These are phyloP conservation scores for Massospora cicadina DNA, from an alignment of 371 early-diverging fungal species.

Conservation along the genomic window DNA sequence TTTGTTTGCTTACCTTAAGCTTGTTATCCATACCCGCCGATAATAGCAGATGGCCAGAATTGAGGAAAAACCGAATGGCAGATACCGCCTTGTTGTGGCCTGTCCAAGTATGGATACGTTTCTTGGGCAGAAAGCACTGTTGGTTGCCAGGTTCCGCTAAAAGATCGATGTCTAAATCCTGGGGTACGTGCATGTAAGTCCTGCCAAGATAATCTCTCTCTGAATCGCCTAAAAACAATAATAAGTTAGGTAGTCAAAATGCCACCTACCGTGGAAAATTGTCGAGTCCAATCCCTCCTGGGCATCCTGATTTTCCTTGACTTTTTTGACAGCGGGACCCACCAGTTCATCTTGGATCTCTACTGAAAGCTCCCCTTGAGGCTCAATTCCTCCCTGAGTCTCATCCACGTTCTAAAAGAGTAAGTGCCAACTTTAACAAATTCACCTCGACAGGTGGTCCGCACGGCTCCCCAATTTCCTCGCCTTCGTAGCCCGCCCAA, in stretches of 20 bases:
- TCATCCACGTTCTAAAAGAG: constrained; percentile 8
- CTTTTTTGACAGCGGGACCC: constrained; percentile 3
- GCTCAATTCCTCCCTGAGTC: not conserved
- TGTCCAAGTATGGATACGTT: constrained; percentile 72
- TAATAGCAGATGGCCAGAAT: constrained; percentile 74
- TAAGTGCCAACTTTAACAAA: not conserved
- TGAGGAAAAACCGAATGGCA: constrained; percentile 76
- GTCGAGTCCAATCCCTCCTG: constrained; percentile 40
- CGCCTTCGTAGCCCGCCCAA: constrained; percentile 88
- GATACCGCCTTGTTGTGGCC: constrained; percentile 89
- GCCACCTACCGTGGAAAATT: constrained; percentile 42
- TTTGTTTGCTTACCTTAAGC: constrained; percentile 46
- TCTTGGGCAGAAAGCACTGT: constrained; percentile 74
- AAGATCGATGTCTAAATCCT: constrained; percentile 61
- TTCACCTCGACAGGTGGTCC: constrained; percentile 36
- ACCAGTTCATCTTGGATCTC: constrained; percentile 15
- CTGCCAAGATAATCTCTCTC: constrained; percentile 81
- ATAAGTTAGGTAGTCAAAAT: not conserved
- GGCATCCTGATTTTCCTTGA: constrained; percentile 16
- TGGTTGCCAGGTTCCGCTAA: constrained; percentile 51
- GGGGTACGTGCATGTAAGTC: constrained; percentile 87
- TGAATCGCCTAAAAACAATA: constrained; percentile 21
- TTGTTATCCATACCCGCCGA: constrained; percentile 83
- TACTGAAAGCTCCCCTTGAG: constrained; percentile 14
- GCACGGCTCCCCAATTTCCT: constrained; percentile 32